Evolutionary conservation across 75 land plant genomes (phyloP), one percentile per base, ranked within the genome.

Genomic region (Isoetes taiwanensis): DNA sequence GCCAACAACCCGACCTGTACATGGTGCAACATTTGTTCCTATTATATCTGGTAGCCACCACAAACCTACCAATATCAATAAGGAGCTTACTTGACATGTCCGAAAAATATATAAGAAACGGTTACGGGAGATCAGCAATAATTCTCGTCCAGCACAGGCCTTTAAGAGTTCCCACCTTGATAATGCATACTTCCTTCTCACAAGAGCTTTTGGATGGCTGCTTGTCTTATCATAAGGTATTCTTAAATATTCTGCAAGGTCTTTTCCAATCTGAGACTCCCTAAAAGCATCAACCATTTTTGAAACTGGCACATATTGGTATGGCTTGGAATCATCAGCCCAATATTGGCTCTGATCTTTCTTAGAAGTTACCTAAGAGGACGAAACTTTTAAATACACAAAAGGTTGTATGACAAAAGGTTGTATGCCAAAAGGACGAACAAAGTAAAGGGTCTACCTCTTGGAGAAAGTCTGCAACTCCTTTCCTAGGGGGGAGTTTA

Each of bases 311-410:
- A 83, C n/a, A 39, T 41, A 83, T 3, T 17, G 67, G 66, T 87
- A 80, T 3, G 74, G 80, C 34, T 59, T 76, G 25, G 71, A 46
- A 5, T 56, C 32, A 56, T 83, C 78, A 33, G 70, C 60, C 94
- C 94, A 83, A 34, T 87, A 87, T 28, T 87, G 87, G 20, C 46
- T 78, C 66, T 87, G 87, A 80, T 83, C 87, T 69, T 93, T 93
- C 64, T 28, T 76, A 2, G 87, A 83, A 0, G 82, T 83, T 4
- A 87, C 98, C 98, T 93, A 23, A 19, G 4, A 14, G 38, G 38
- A 46, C 16, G 5, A 46, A 46, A 6, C 21, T 46, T 8, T 6
- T 5, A 46, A 16, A 4, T 3, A 46, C 4, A 46, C 12, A 46
- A 46, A 5, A 46, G 50, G 16, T 5, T 19, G 23, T 23, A 37